These are phyloP conservation scores for Albatrellus ellisii DNA, from an alignment of 768 basidiomycete genomes.

Conservation along the genomic window DNA sequence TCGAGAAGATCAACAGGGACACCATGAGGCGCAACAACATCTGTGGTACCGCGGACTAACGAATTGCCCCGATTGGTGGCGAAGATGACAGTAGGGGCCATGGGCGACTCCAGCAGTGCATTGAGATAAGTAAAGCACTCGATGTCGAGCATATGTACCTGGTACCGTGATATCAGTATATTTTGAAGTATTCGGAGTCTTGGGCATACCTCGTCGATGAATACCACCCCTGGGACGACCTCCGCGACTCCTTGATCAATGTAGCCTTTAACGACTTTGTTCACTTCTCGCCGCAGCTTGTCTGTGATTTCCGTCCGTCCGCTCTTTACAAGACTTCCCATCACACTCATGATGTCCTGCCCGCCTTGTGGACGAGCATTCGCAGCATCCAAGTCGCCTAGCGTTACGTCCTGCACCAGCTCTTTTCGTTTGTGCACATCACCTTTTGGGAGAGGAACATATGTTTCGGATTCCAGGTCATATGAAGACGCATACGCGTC, in stretches of 20 bases:
- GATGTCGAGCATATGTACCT: slow-evolving; percentile 99
- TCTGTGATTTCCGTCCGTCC: slow-evolving; percentile 95
- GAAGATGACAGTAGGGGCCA: slow-evolving; percentile 95
- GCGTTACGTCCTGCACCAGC: slow-evolving; percentile 86
- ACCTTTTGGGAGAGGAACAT: slow-evolving; percentile 93
- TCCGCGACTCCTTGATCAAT: slow-evolving; percentile 98
- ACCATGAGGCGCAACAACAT: slow-evolving; percentile 87
- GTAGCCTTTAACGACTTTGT: slow-evolving; percentile 94
- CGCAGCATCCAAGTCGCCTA: slow-evolving; percentile 92
- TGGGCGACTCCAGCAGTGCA: slow-evolving; percentile 85
- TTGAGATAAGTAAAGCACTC: slow-evolving; percentile 99
- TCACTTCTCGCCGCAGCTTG: slow-evolving; percentile 88
- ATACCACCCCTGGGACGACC: slow-evolving; percentile 93
- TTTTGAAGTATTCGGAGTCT: neutral
- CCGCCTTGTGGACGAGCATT: slow-evolving; percentile 95
- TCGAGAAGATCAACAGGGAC: slow-evolving; percentile 90
- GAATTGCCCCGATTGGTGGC: slow-evolving; percentile 93
- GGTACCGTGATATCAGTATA: neutral
- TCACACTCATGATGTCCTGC: slow-evolving; percentile 98
- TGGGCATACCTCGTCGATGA: slow-evolving; percentile 85
- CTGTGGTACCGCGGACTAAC: slow-evolving; percentile 85
- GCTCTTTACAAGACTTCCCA: slow-evolving; percentile 83
- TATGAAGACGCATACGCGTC: slow-evolving; percentile 97
- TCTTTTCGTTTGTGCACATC: slow-evolving; percentile 96
- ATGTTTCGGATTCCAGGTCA: slow-evolving; percentile 96